phyloP scores from a whole-genome alignment of 495 filamentous ascomycete genomes.

The Aspergillus asperescens region DNA sequence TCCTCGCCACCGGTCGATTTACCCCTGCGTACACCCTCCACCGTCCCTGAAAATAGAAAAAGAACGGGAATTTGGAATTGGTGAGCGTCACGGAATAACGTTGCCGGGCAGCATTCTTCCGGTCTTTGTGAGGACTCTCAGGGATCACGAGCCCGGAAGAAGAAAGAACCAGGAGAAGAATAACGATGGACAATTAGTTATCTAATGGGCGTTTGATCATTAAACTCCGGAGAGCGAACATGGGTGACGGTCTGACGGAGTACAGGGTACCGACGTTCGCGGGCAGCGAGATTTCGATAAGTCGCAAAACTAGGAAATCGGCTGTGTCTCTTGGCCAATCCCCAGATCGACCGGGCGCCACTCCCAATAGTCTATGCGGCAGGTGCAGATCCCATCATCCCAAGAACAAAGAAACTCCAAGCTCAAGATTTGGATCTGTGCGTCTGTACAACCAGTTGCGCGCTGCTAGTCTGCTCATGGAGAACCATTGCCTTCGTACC shows the following conservation, averaged over 20 bases:
- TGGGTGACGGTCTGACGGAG: background rate
- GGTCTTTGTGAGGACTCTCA: background rate
- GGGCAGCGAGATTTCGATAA: background rate
- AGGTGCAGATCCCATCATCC: conserved; percentile 2
- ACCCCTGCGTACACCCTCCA: background rate
- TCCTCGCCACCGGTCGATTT: background rate
- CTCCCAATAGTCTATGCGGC: conserved; percentile 2
- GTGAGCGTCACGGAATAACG: background rate
- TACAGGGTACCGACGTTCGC: background rate
- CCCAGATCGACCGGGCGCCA: conserved; percentile 2
- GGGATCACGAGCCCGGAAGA: background rate
- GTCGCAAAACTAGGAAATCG: conserved; percentile 4
- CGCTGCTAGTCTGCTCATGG: background rate
- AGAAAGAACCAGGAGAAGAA: background rate
- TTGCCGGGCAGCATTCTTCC: background rate
- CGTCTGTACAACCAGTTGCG: conserved; percentile 2
- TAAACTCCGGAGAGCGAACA: background rate
- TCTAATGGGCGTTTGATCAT: too few relatives aligned
- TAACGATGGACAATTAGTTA: background rate
- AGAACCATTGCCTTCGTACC: background rate
- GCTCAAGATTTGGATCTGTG: conserved; percentile 2
- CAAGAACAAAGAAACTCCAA: background rate
- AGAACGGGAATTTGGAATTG: background rate
- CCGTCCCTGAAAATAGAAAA: background rate
- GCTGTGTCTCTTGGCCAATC: background rate